phyloP scores from a whole-genome alignment of 495 filamentous ascomycete species.

The Hypomontagnella monticulosa region DNA sequence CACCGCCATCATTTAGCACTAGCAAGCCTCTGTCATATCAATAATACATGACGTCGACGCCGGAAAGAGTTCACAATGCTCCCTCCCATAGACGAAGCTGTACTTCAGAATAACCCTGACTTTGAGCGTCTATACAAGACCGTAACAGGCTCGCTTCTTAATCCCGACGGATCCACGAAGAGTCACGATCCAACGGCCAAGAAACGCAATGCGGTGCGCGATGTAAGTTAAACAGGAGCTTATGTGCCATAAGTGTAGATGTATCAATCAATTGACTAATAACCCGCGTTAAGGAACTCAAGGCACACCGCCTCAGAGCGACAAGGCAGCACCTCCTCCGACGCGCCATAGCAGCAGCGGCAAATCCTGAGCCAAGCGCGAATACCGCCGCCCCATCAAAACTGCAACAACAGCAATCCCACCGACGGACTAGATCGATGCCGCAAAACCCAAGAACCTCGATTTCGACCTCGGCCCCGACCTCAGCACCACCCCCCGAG shows the following conservation, averaged over 20 bases:
- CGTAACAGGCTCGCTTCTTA: slow-evolving; percentile 66
- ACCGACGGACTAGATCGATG: slow-evolving; percentile 41
- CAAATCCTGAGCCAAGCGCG: slow-evolving; percentile 5
- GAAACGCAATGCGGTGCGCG: slow-evolving; percentile 60
- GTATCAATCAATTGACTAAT: not conserved
- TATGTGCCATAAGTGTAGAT: not conserved
- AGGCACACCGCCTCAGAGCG: slow-evolving; percentile 50
- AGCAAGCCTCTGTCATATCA: not conserved
- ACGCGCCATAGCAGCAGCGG: slow-evolving; percentile 50
- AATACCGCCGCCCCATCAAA: slow-evolving; percentile 36
- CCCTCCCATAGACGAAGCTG: slow-evolving; percentile 68
- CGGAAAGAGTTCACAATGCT: slow-evolving; percentile 63
- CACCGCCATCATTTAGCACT: slow-evolving; percentile 6
- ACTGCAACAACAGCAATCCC: slow-evolving; percentile 40
- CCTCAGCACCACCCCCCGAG: slow-evolving; percentile 36
- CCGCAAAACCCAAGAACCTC: slow-evolving; percentile 23
- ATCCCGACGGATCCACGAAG: slow-evolving; percentile 70
- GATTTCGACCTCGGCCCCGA: slow-evolving; percentile 23
- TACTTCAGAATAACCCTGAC: slow-evolving; percentile 70
- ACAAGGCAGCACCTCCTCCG: slow-evolving; percentile 54
- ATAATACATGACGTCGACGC: not conserved
- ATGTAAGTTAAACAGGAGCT: slow-evolving; percentile 51
- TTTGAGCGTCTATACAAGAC: slow-evolving; percentile 71
- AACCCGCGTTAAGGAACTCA: slow-evolving; percentile 49
- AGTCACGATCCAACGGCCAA: slow-evolving; percentile 60